A percentile compares a stretch with the other conserved stretches of the same genome.
phyloP scores from a whole-genome alignment of 2,329 filamentous ascomycete species.

The Colletotrichum eremochloae region DNA sequence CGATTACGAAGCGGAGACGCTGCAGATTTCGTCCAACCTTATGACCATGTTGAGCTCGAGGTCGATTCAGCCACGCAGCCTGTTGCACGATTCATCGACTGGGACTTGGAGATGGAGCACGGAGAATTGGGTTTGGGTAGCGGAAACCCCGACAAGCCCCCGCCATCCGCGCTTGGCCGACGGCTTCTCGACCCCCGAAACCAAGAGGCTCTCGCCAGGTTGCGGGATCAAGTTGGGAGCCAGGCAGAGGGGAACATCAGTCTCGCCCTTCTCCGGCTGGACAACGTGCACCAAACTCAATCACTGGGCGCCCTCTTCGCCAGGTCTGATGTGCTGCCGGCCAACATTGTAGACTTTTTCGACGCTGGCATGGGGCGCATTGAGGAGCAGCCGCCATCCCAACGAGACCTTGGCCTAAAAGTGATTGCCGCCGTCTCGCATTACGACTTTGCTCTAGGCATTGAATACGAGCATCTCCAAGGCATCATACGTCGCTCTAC shows the following conservation, averaged over 20 bases:
- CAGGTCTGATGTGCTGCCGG: not conserved
- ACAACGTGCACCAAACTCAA: constrained; percentile 13
- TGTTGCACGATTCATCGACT: constrained; percentile 7
- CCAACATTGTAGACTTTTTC: constrained; percentile 19
- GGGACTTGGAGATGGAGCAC: constrained; percentile 18
- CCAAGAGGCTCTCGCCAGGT: not conserved
- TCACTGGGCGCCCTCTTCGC: not conserved
- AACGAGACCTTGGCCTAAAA: constrained; percentile 16
- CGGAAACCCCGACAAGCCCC: constrained; percentile 3
- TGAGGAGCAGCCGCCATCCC: not conserved
- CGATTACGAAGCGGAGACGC: constrained; percentile 12
- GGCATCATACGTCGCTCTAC: not conserved
- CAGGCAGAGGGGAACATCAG: constrained; percentile 15
- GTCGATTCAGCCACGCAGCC: not conserved
- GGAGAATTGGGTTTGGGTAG: constrained; percentile 7
- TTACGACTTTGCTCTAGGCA: not conserved
- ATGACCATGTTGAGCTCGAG: constrained; percentile 17
- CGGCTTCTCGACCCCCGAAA: constrained; percentile 14
- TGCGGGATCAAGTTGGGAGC: not conserved
- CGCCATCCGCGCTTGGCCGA: constrained; percentile 4
- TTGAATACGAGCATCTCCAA: constrained; percentile 7
- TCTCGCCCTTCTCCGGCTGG: constrained; percentile 16
- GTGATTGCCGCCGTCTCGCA: constrained; percentile 24
- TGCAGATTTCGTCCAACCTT: constrained; percentile 27
- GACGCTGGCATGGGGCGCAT: constrained; percentile 15